Percentiles rank a stretch among this genome's conserved stretches.
phyloP scores from a whole-genome alignment of 192 early-diverging fungal species.

The Coemansia sp. region DNA sequence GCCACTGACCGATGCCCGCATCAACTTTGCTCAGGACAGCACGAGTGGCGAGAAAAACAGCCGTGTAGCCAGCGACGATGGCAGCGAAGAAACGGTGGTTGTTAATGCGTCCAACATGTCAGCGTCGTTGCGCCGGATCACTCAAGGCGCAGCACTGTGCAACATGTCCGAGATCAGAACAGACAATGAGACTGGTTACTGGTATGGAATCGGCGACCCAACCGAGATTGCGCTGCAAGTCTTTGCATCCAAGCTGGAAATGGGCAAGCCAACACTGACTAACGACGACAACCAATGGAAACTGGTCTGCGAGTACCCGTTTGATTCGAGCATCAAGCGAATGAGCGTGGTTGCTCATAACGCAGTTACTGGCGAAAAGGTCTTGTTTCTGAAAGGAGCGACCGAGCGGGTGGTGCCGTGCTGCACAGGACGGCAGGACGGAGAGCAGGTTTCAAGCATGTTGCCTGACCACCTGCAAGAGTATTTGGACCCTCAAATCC shows the following conservation, averaged over 20 bases:
- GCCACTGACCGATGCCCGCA: constrained; percentile 4
- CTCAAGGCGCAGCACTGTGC: constrained; percentile 72
- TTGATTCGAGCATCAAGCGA: constrained; percentile 79
- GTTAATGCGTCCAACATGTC: constrained; percentile 50
- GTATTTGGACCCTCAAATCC: constrained; percentile 61
- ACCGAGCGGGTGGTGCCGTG: constrained; percentile 83
- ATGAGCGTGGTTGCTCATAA: constrained; percentile 81
- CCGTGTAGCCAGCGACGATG: background rate
- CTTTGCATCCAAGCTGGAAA: constrained; percentile 75
- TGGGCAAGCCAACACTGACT: constrained; percentile 68
- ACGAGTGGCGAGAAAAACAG: constrained; percentile 7
- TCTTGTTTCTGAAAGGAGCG: constrained; percentile 85
- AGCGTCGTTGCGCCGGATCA: constrained; percentile 50
- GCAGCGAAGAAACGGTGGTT: constrained; percentile 22
- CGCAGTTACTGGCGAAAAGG: constrained; percentile 30
- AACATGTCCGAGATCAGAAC: constrained; percentile 77
- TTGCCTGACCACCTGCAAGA: constrained; percentile 43
- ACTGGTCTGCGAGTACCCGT: constrained; percentile 65
- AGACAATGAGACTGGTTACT: constrained; percentile 61
- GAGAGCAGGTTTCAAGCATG: constrained; percentile 25
- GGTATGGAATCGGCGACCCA: constrained; percentile 82
- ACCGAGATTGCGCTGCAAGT: constrained; percentile 92
- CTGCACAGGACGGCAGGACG: constrained; percentile 59
- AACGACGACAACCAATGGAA: constrained; percentile 48
- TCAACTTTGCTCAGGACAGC: constrained; percentile 24